Percentiles rank a stretch among this genome's conserved stretches.
phyloP scores from a whole-genome alignment of 257 asterid genomes.

The Solanum pennellii region DNA sequence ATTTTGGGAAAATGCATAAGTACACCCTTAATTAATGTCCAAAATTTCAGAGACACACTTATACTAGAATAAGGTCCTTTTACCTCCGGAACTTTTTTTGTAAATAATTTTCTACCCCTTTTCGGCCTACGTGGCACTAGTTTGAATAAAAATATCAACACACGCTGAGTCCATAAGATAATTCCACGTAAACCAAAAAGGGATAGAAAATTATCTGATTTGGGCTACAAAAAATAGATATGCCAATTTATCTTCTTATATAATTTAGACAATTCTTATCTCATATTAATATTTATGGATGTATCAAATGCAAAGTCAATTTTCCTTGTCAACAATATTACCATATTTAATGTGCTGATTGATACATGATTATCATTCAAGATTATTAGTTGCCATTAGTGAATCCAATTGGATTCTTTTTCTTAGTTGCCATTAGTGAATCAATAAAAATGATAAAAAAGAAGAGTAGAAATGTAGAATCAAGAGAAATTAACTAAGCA shows the following conservation, averaged over 20 bases:
- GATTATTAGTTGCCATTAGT: background rate
- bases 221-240: too few species aligned
- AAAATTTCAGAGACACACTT: too few species aligned
- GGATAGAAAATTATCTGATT: too few species aligned
- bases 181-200: accelerated
- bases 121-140: too few species aligned
- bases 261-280: background rate
- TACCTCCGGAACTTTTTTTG: too few species aligned
- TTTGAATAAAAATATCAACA: too few species aligned
- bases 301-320: background rate
- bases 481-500: background rate
- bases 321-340: background rate
- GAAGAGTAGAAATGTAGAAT: background rate
- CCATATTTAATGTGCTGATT: background rate
- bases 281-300: background rate
- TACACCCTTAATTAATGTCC: too few species aligned
- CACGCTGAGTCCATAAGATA: accelerated
- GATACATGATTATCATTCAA: background rate
- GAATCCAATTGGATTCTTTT: background rate
- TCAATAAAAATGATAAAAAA: too few species aligned
- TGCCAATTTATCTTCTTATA: background rate
- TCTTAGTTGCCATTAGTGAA: background rate
- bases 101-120: too few species aligned
- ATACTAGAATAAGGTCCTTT: too few species aligned
- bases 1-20: background rate